A percentile compares a stretch with the other conserved stretches of the same genome.
phyloP scores from a whole-genome alignment of 2,329 filamentous ascomycete genomes.

The Cercospora sp. region DNA sequence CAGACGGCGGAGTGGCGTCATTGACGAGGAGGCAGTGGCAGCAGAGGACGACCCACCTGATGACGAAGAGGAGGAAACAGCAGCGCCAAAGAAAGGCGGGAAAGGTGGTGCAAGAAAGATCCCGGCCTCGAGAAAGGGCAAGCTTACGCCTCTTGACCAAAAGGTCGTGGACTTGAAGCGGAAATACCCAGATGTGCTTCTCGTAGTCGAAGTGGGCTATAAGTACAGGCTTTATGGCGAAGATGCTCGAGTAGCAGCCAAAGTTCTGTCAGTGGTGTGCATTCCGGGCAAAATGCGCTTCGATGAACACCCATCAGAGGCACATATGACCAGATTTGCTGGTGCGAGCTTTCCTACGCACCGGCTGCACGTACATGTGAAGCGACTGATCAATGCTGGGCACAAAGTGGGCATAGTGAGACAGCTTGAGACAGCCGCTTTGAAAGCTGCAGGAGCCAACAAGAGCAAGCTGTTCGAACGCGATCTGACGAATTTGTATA shows the following conservation, averaged over 20 bases:
- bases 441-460: slow-evolving; percentile 95
- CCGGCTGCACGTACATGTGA: slow-evolving; percentile 87
- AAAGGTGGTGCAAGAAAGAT: slow-evolving; percentile 53
- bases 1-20: slow-evolving; percentile 59
- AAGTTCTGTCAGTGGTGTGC: slow-evolving; percentile 90
- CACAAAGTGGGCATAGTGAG: slow-evolving; percentile 95
- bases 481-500: slow-evolving; percentile 94
- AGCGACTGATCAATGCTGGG: slow-evolving; percentile 85
- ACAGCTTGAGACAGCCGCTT: slow-evolving; percentile 89
- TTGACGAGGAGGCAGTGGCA: slow-evolving; percentile 55
- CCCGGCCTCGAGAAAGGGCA: slow-evolving; percentile 64
- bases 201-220: slow-evolving; percentile 95
- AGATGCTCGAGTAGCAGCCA: slow-evolving; percentile 84
- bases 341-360: slow-evolving; percentile 95
- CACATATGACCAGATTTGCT: slow-evolving; percentile 86
- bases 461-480: slow-evolving; percentile 87
- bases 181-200: slow-evolving; percentile 82
- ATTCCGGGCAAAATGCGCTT: slow-evolving; percentile 94
- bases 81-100: slow-evolving; percentile 50
- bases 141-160: slow-evolving; percentile 90
- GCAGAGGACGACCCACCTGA: slow-evolving; percentile 57
- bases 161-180: slow-evolving; percentile 93
- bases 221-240: slow-evolving; percentile 98
- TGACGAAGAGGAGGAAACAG: slow-evolving; percentile 56
- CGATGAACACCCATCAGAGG: slow-evolving; percentile 90